A percentile compares a stretch with the other conserved stretches of the same genome.
These are phyloP conservation scores for Acrocalymma vagum DNA, from an alignment of 2,329 filamentous ascomycete genomes.

Conservation along the genomic window DNA sequence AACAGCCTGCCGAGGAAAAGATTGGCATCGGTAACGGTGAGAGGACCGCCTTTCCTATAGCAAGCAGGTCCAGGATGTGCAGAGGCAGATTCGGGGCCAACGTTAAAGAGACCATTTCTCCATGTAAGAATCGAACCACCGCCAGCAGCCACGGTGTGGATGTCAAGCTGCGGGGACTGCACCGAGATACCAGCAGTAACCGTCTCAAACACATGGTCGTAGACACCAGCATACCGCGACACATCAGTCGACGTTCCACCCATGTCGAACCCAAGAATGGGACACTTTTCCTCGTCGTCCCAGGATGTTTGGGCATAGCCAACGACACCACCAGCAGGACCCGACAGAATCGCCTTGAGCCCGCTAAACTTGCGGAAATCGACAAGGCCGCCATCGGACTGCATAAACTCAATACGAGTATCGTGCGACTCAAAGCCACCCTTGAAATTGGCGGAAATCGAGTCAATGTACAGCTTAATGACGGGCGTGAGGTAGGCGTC, in stretches of 20 bases:
- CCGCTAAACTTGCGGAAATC: slow-evolving; percentile 81
- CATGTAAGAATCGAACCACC: slow-evolving; percentile 84
- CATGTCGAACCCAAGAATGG: slow-evolving; percentile 94
- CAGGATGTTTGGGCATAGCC: slow-evolving; percentile 89
- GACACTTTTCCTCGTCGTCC: slow-evolving; percentile 77
- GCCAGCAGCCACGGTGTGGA: slow-evolving; percentile 89
- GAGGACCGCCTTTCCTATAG: slow-evolving; percentile 84
- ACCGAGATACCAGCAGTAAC: slow-evolving; percentile 89
- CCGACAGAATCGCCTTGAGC: slow-evolving; percentile 80
- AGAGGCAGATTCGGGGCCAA: slow-evolving; percentile 84
- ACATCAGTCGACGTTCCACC: slow-evolving; percentile 90
- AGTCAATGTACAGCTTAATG: slow-evolving; percentile 74
- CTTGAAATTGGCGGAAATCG: slow-evolving; percentile 78
- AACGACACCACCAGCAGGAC: slow-evolving; percentile 86
- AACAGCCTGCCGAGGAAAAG: slow-evolving; percentile 81
- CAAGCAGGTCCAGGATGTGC: slow-evolving; percentile 87
- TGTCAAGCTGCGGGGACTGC: slow-evolving; percentile 85
- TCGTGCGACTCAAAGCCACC: slow-evolving; percentile 68
- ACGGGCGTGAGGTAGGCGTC: slow-evolving; percentile 79
- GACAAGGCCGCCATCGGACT: slow-evolving; percentile 74
- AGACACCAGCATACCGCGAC: slow-evolving; percentile 79
- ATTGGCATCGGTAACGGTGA: slow-evolving; percentile 89
- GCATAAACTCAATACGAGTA: slow-evolving; percentile 89
- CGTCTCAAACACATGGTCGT: slow-evolving; percentile 90
- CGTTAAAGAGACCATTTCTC: slow-evolving; percentile 84